Conservation (phyloP, 805 yeast genomes). For the Metschnikowia borealis region DNA sequence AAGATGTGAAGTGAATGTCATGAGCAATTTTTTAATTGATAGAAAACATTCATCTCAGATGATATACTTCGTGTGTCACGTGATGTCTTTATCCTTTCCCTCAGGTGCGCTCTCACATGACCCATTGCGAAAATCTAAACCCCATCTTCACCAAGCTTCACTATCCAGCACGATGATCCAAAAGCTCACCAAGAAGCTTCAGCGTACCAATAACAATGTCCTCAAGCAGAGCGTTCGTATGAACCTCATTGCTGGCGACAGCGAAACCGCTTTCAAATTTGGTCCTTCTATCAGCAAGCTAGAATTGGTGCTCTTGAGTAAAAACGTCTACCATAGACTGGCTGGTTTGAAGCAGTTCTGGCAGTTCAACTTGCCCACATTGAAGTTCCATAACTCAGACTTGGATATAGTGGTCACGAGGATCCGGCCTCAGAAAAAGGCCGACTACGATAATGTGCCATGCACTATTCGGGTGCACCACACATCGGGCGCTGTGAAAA, state of each 20-base stretch:
- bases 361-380: conserved; percentile 68
- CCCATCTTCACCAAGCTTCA: not conserved
- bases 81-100: not conserved
- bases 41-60: no score
- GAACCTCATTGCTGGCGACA: conserved; percentile 49
- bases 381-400: conserved; percentile 79
- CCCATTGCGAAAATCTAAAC: no score
- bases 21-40: no score
- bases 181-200: conserved; percentile 11
- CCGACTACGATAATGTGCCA: conserved; percentile 13
- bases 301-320: conserved; percentile 48
- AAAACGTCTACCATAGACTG: conserved; percentile 45
- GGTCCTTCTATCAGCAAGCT: conserved; percentile 30
- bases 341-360: conserved; percentile 73
- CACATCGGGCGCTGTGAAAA: conserved; percentile 10
- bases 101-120: not conserved
- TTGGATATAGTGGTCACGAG: conserved; percentile 59
- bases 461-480: conserved; percentile 12
- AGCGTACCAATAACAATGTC: conserved; percentile 17
- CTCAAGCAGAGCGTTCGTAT: conserved; percentile 48
- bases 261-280: conserved; percentile 33
- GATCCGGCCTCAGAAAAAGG: conserved; percentile 24
- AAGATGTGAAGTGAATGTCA: no score
- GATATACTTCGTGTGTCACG: not conserved
- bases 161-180: conserved; percentile 2